Evolutionary conservation across 2,329 filamentous ascomycete species (phyloP).

Genomic region (Byssochlamys sp.): DNA sequence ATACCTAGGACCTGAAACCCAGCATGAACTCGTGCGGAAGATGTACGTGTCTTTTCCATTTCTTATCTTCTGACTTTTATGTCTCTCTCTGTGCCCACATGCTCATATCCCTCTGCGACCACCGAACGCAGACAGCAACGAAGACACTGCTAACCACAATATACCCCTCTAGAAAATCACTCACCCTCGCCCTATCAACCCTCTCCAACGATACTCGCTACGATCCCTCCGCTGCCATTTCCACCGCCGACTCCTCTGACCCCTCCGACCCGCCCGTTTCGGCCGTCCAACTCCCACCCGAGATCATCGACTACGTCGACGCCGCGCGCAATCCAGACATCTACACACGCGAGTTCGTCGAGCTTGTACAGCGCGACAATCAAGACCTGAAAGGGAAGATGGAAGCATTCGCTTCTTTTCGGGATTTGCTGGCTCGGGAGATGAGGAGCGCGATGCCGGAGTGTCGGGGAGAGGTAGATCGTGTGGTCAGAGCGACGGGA

Average conservation of each 20-base stretch:
- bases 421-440: constrained; percentile 50
- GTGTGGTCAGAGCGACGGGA: constrained; percentile 37
- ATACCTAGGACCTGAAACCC: constrained; percentile 48
- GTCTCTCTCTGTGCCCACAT: neutral
- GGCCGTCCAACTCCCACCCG: constrained; percentile 48
- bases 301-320: constrained; percentile 56
- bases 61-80: neutral
- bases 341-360: constrained; percentile 57
- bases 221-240: constrained; percentile 13
- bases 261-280: constrained; percentile 35
- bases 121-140: neutral
- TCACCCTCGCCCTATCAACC: constrained; percentile 46
- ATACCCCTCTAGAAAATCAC: constrained; percentile 31
- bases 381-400: constrained; percentile 53
- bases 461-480: constrained; percentile 44
- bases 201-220: constrained; percentile 36
- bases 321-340: constrained; percentile 56
- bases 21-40: constrained; percentile 49
- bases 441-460: constrained; percentile 51
- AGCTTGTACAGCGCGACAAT: constrained; percentile 53
- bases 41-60: constrained; percentile 33
- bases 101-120: constrained; percentile 3
- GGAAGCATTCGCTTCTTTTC: constrained; percentile 50
- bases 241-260: constrained; percentile 1
- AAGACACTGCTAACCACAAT: constrained; percentile 5